Evolutionary conservation across 106 monocot genomes (phyloP).

Genomic region (Acorus gramineus): DNA sequence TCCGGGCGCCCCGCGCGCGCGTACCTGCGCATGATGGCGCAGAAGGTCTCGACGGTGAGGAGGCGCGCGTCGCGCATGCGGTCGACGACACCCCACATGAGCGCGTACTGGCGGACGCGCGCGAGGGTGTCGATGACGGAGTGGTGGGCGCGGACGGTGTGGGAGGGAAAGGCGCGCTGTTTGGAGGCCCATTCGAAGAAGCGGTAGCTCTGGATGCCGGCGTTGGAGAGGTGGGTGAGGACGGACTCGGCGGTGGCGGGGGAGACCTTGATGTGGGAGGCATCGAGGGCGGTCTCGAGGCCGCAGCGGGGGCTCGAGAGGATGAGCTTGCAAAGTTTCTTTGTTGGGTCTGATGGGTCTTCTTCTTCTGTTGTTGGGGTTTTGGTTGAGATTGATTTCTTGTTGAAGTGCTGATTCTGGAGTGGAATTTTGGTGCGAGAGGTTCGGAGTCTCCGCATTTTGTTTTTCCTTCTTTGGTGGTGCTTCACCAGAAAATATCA

Average conservation of each 20-base stretch:
- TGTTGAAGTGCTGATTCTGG: too few species aligned
- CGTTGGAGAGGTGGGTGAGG: conserved; percentile 54
- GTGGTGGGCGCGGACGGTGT: conserved; percentile 64
- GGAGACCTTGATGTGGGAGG: conserved; percentile 37
- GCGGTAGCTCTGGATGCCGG: conserved; percentile 77
- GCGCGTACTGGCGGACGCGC: conserved; percentile 74
- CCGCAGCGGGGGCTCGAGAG: conserved; percentile 47
- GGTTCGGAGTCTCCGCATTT: too few species aligned
- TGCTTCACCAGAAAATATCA: too few species aligned
- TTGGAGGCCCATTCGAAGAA: conserved; percentile 79
- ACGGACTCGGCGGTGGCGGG: conserved; percentile 45
- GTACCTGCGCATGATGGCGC: conserved; percentile 75
- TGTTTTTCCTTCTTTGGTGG: too few species aligned
- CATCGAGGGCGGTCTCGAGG: conserved; percentile 59
- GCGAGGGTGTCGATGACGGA: conserved; percentile 68
- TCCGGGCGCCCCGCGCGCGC: conserved; percentile 75
- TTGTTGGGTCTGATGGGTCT: conserved; percentile 14
- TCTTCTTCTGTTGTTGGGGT: too few species aligned
- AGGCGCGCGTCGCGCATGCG: conserved; percentile 47
- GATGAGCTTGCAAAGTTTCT: conserved; percentile 49
- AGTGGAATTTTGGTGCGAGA: too few species aligned
- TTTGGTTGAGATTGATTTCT: too few species aligned
- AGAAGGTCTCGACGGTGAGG: conserved; percentile 80
- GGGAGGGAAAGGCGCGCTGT: conserved; percentile 32
- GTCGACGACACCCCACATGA: conserved; percentile 84